Base-by-base conservation (phyloP, 805 yeast species). In the Ogataea degrootiae region DNA sequence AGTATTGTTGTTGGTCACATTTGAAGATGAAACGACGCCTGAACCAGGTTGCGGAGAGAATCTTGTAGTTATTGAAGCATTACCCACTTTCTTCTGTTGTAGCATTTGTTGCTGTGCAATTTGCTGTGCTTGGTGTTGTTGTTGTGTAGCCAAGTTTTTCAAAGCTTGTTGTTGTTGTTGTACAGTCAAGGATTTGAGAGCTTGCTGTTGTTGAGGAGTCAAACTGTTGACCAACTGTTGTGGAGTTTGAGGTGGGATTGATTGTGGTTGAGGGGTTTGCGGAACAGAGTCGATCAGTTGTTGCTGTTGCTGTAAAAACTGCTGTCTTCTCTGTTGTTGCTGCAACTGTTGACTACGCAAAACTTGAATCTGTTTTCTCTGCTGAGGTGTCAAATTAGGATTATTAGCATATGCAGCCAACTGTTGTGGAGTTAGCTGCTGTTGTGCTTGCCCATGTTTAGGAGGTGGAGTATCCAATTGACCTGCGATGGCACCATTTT, bases 301-400 rank as follows among this genome's bases (percentile, higher is more conserved):
- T 15, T 36, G 53, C 14, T 44, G 53, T 12, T 45, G 50, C 15
- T 50, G 65, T 23, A 39, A 40, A n/a, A 34, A 41, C 46, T 55
- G 58, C 38, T 55, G 58, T 35, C 53, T 44, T 41, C 54, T 44
- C 40, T 55, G 60, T 39, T 50, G 56, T 40, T 51, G 67, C 39
- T 50, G 62, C 37, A 56, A 56, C 46, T 56, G 62, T 12, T 65
- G 69, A 9, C 71, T 69, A 48, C 70, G 69, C 39, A 71, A 50
- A 65, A 68, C 65, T 49, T 70, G 74, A n/a, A 73, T 55, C 55
- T 73, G 77, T 45, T 65, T 70, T 42, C 75, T 61, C 49, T 73
- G 77, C 46, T 71, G 74, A 5, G 75, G 73, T 2, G 76, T 70
- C 47, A 73, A 57, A 19, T 67, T 67, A 6, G 74, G 73, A 39